A percentile compares a stretch with the other conserved stretches of the same genome.
These are phyloP conservation scores for Teunomyces cretensis DNA, from an alignment of 805 yeast species.

Conservation along the genomic window DNA sequence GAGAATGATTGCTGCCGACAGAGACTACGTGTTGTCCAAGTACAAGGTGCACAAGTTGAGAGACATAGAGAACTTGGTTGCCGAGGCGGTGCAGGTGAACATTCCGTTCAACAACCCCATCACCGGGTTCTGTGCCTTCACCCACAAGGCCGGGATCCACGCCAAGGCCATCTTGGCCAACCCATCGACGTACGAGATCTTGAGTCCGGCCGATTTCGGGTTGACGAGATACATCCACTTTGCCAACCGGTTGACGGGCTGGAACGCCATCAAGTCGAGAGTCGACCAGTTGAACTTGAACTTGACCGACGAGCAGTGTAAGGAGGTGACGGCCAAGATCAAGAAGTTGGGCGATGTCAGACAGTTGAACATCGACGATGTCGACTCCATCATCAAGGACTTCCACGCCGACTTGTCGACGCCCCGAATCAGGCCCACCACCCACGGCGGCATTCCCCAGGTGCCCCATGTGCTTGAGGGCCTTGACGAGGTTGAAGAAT, in stretches of 20 bases:
- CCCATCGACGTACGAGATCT: constrained; percentile 97
- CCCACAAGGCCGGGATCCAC: constrained; percentile 99
- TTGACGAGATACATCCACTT: constrained; percentile 94
- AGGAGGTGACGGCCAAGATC: constrained; percentile 92
- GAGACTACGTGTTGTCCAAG: constrained; percentile 91
- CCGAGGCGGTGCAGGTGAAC: constrained; percentile 95
- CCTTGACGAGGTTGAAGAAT: constrained; percentile 7
- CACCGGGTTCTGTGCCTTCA: constrained; percentile 99
- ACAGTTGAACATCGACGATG: constrained; percentile 93
- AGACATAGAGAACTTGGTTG: constrained; percentile 93
- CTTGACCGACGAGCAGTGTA: constrained; percentile 88
- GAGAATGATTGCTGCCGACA: constrained; percentile 97
- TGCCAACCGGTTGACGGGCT: constrained; percentile 96
- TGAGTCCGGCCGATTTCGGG: constrained; percentile 94
- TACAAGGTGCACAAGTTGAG: constrained; percentile 94
- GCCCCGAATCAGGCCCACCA: constrained; percentile 32
- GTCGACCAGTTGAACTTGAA: constrained; percentile 93
- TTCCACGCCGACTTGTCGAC: constrained; percentile 76
- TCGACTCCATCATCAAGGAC: constrained; percentile 93
- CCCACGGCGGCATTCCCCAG: constrained; percentile 1
- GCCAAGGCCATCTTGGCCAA: constrained; percentile 98
- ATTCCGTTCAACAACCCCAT: constrained; percentile 98
- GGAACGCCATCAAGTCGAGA: constrained; percentile 98
- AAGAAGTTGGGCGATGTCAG: constrained; percentile 94
- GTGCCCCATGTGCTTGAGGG: constrained; percentile 12